Evolutionary conservation across 306 rosid genomes (phyloP).

Genomic region (Carpinus fangiana): DNA sequence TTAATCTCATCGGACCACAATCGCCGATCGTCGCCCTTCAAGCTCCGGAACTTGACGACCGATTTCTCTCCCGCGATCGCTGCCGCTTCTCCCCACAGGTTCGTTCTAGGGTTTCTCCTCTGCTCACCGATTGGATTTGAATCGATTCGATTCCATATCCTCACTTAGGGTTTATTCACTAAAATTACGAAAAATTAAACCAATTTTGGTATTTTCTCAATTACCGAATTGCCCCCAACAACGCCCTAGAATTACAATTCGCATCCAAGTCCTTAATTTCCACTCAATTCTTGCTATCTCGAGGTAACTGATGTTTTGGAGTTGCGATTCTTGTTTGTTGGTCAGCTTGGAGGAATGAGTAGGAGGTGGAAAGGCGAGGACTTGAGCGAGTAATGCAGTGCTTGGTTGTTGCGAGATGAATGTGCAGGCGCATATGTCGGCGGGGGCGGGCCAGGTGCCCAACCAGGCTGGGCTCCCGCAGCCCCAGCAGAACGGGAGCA

Average conservation of each 20-base stretch:
- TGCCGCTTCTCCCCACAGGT: conserved; percentile 11
- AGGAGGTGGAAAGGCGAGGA: conserved; percentile 23
- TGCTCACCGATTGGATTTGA: neutral
- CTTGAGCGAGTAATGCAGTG: conserved; percentile 36
- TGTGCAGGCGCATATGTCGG: conserved; percentile 60
- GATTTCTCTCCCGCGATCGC: conserved; percentile 18
- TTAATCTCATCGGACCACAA: neutral
- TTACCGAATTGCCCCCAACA: conserved; percentile 11
- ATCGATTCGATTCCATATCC: neutral
- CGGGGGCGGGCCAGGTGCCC: conserved; percentile 73
- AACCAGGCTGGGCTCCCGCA: conserved; percentile 65
- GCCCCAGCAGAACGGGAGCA: conserved; percentile 58
- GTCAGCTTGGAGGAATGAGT: conserved; percentile 26
- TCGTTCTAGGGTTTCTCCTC: conserved; percentile 32
- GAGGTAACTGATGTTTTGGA: neutral
- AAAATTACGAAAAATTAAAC: neutral
- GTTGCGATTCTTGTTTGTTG: neutral
- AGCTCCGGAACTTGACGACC: neutral
- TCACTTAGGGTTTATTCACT: neutral
- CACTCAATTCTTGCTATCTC: conserved; percentile 1
- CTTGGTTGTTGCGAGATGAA: conserved; percentile 54
- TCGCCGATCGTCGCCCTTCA: conserved; percentile 32
- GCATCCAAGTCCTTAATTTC: neutral
- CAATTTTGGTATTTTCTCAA: neutral
- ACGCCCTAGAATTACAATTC: conserved; percentile 13